Evolutionary conservation across 805 yeast species (phyloP), one percentile per base, ranked within the genome.

Genomic region (Jamesozyma spencerorum): DNA sequence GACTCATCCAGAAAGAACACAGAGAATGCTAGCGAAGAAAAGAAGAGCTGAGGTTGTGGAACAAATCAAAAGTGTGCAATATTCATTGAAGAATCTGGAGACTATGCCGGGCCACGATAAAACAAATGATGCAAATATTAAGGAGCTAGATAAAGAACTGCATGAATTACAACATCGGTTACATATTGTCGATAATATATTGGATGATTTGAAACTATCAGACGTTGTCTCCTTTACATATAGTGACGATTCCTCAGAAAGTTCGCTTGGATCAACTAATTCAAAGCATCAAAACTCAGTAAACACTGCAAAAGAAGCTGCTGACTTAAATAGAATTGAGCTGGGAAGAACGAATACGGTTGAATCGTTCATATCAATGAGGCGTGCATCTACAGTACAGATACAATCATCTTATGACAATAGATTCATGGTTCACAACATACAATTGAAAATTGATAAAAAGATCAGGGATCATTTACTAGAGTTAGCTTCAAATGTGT

Each of bases 371-470:
- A 46, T 54, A 20, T 49, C 58, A 2, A 54, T 61, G 62, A 56
- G 61, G 39, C 37, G 46, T 8, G 55, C 51, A 7, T 50, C 64
- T 1, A 49, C 55, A 10, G 39, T 57, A 2, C 43, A 54, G 10
- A 49, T 45, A 3, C 50, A 53, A 5, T 57, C 66, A 46, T 40
- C 55, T 7, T 79, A 72, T 55, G 77, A 75, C 47, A 79, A 79
- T 48, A 57, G 81, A 38, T 78, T 77, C 49, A 69, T 76, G 45
- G 55, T 77, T 17, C 81, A 79, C 44, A 71, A 74, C 42, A 58
- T 78, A 29, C 71, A 71, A 46, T 48, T 79, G 44, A 74, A 71
- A 49, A 72, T 83, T 72, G 71, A 76, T 53, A 71, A 71, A 37
- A 50, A 58, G 7, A 59, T 73, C 2, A 58, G 82, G 33, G 73